A percentile compares a stretch with the other conserved stretches of the same genome.
Evolutionary conservation across 495 filamentous ascomycete genomes (phyloP).

Genomic region (Haplographium delicatum): DNA sequence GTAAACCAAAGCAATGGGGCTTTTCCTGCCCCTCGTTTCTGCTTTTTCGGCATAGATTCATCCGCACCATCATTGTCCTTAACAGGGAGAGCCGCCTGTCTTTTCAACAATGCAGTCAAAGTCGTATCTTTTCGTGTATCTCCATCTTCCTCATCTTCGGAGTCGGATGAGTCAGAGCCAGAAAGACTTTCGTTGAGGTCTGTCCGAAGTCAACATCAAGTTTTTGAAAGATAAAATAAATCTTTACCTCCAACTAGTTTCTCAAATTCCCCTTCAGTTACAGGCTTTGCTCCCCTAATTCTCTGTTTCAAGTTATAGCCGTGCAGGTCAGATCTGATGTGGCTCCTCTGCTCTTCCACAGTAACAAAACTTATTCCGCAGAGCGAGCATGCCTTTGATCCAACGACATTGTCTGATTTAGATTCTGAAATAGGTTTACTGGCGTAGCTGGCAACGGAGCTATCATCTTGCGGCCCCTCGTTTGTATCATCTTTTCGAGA

Average conservation of each 20-base stretch:
- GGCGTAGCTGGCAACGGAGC: slow-evolving; percentile 25
- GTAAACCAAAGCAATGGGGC: slow-evolving; percentile 82
- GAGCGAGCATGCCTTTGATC: slow-evolving; percentile 74
- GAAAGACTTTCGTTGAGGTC: slow-evolving; percentile 88
- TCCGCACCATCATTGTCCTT: slow-evolving; percentile 45
- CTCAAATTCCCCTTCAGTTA: slow-evolving; percentile 77
- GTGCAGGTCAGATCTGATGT: slow-evolving; percentile 89
- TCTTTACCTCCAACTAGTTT: slow-evolving; percentile 60
- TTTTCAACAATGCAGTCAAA: slow-evolving; percentile 69
- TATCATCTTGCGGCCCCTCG: slow-evolving; percentile 9
- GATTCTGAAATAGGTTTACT: slow-evolving; percentile 28
- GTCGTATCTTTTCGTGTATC: slow-evolving; percentile 50
- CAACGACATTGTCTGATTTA: slow-evolving; percentile 35
- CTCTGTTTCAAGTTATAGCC: slow-evolving; percentile 92
- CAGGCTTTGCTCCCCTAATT: slow-evolving; percentile 59
- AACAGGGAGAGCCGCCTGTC: slow-evolving; percentile 67
- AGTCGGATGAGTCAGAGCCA: slow-evolving; percentile 58
- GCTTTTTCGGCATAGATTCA: slow-evolving; percentile 24
- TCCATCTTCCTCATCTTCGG: slow-evolving; percentile 43
- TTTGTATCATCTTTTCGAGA: slow-evolving; percentile 45
- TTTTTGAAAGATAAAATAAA: not conserved
- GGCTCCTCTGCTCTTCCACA: slow-evolving; percentile 76
- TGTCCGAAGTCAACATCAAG: slow-evolving; percentile 13
- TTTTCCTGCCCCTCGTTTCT: slow-evolving; percentile 55
- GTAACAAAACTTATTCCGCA: slow-evolving; percentile 65